A percentile compares a stretch with the other conserved stretches of the same genome.
These are phyloP conservation scores for Kwoniella newhampshirensis DNA, from an alignment of 768 basidiomycete genomes.

Conservation along the genomic window DNA sequence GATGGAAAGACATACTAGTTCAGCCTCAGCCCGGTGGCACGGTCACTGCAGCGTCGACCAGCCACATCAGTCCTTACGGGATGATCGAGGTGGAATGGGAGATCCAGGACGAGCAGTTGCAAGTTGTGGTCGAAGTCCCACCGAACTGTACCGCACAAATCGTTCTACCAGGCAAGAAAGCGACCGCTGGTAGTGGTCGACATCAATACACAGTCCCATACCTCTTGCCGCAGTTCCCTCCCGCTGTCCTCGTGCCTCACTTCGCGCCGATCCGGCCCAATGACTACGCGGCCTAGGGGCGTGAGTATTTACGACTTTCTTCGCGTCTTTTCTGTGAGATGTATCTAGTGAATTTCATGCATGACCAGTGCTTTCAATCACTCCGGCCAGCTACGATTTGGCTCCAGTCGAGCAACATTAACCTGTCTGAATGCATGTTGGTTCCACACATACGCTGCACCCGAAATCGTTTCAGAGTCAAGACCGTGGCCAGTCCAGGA, in stretches of 20 bases:
- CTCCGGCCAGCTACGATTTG: too few species aligned
- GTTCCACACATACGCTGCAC: too few species aligned
- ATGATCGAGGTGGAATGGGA: conserved; percentile 25
- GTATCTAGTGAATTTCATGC: too few species aligned
- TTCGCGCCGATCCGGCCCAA: conserved; percentile 15
- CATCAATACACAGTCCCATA: conserved; percentile 3
- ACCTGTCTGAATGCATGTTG: too few species aligned
- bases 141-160: conserved; percentile 35
- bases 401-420: too few species aligned
- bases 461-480: too few species aligned
- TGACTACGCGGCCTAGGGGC: conserved; percentile 13
- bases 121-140: conserved; percentile 28
- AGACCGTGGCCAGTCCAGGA: too few species aligned
- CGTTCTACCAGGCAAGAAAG: conserved; percentile 32
- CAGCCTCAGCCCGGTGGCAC: conserved; percentile 42
- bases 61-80: conserved; percentile 26
- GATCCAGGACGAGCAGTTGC: conserved; percentile 21
- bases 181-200: conserved; percentile 7
- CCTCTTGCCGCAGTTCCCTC: conserved; percentile 9
- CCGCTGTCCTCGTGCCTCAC: conserved; percentile 8
- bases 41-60: conserved; percentile 27
- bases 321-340: too few species aligned
- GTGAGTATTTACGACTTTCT: too few species aligned
- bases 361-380: too few species aligned
- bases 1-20: conserved; percentile 35